Evolutionary conservation across 495 filamentous ascomycete species (phyloP).

Genomic region (Tuber borchii): DNA sequence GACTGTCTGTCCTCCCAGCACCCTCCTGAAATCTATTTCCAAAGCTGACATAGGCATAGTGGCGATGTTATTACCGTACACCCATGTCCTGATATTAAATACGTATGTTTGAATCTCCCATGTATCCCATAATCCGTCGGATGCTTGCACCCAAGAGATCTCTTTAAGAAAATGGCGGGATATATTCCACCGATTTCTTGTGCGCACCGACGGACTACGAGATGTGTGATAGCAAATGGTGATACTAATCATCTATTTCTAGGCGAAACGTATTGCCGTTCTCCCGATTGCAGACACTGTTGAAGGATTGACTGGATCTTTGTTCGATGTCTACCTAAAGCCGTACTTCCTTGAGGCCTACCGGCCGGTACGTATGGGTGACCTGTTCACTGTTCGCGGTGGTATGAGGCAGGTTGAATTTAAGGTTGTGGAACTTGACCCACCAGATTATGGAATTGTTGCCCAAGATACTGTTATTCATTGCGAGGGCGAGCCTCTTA

Average conservation of each 20-base stretch:
- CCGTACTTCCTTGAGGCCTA: conserved; percentile 99
- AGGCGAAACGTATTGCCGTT: conserved; percentile 98
- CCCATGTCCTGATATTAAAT: conserved; percentile 99
- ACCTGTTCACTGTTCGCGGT: conserved; percentile 92
- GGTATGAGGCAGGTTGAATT: conserved; percentile 99
- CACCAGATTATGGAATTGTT: conserved; percentile 95
- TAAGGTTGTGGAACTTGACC: conserved; percentile 98
- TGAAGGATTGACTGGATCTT: conserved; percentile 90
- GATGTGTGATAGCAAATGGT: neutral
- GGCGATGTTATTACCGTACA: conserved; percentile 95
- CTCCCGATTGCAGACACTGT: conserved; percentile 97
- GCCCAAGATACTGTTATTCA: conserved; percentile 98
- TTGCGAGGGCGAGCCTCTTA: conserved; percentile 96
- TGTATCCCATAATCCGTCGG: neutral
- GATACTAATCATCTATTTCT: conserved; percentile 20
- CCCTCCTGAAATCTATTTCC: neutral
- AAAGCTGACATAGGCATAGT: conserved; percentile 44
- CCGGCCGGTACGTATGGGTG: conserved; percentile 88
- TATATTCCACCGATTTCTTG: no score
- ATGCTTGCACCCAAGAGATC: no score
- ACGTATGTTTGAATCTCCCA: conserved; percentile 56
- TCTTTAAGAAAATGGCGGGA: no score
- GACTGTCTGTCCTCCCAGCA: conserved; percentile 49
- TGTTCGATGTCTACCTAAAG: conserved; percentile 98
- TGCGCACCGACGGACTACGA: no score